Conservation (phyloP, 345 rosid genomes). For the Salix arbutifolia region DNA sequence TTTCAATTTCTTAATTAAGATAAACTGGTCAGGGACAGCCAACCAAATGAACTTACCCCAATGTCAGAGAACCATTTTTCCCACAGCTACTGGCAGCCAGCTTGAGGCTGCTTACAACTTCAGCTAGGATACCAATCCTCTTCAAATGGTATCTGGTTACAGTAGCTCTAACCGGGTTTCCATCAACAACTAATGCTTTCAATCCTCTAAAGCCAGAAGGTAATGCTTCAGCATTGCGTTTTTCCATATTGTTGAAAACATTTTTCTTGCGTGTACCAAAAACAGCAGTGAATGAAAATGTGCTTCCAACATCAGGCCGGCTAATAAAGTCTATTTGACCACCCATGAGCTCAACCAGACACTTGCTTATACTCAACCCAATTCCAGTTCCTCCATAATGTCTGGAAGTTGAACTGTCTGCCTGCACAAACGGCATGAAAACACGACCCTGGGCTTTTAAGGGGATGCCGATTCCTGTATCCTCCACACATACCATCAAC, state of each 20-base stretch:
- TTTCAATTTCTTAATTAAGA: not conserved
- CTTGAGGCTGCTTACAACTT: slow-evolving; percentile 51
- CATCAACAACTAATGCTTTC: slow-evolving; percentile 80
- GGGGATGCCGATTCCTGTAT: slow-evolving; percentile 95
- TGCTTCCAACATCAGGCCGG: slow-evolving; percentile 77
- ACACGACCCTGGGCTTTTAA: slow-evolving; percentile 75
- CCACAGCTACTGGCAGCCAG: slow-evolving; percentile 31
- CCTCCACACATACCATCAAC: slow-evolving; percentile 79
- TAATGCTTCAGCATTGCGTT: slow-evolving; percentile 54
- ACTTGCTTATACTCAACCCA: slow-evolving; percentile 94
- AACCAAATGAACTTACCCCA: slow-evolving; percentile 42
- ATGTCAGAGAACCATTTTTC: slow-evolving; percentile 46
- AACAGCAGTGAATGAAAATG: slow-evolving; percentile 71
- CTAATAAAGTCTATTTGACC: slow-evolving; percentile 84
- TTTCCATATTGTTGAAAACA: slow-evolving; percentile 33
- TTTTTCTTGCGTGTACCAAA: slow-evolving; percentile 50
- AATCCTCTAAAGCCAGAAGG: slow-evolving; percentile 70
- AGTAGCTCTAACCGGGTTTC: slow-evolving; percentile 84
- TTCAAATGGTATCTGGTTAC: slow-evolving; percentile 84
- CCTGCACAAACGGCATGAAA: slow-evolving; percentile 96
- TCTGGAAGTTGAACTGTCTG: slow-evolving; percentile 95
- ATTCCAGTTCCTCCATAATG: slow-evolving; percentile 92
- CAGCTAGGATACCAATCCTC: slow-evolving; percentile 78
- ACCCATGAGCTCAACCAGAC: slow-evolving; percentile 87
- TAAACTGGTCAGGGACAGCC: not conserved